These are phyloP conservation scores for Acidiella bohemica DNA, from an alignment of 495 filamentous ascomycete species.

Conservation along the genomic window DNA sequence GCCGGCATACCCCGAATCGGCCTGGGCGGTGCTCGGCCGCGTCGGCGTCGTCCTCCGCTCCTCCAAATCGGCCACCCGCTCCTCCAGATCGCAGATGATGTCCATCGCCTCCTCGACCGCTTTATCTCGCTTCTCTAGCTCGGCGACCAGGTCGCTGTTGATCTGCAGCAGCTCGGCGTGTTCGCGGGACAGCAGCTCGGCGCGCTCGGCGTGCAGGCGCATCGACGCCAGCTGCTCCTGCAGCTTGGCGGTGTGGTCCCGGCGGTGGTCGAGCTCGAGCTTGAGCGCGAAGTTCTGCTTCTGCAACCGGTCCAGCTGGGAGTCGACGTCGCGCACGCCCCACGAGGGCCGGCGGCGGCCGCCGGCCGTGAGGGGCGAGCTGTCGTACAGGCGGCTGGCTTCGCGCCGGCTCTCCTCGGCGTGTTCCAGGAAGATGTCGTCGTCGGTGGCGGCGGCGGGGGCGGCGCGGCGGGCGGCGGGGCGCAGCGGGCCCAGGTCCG, in stretches of 20 bases:
- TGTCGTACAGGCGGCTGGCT: slow-evolving; percentile 7
- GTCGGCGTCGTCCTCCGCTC: slow-evolving; percentile 12
- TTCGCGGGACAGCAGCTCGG: slow-evolving; percentile 22
- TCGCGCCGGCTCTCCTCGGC: slow-evolving; percentile 10
- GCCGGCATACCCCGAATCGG: slow-evolving; percentile 20
- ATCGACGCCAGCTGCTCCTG: slow-evolving; percentile 51
- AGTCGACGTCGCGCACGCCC: slow-evolving; percentile 22
- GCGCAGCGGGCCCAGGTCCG: slow-evolving; percentile 8
- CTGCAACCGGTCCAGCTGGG: slow-evolving; percentile 42
- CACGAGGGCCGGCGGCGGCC: slow-evolving; percentile 1
- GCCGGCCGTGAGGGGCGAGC: slow-evolving; percentile 13
- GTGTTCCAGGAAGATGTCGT: slow-evolving; percentile 18
- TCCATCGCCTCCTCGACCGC: slow-evolving; percentile 71
- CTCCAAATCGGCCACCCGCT: slow-evolving; percentile 27
- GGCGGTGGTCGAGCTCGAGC: slow-evolving; percentile 63
- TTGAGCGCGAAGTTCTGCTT: slow-evolving; percentile 89
- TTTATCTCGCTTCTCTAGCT: slow-evolving; percentile 63
- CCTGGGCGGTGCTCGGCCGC: slow-evolving; percentile 17
- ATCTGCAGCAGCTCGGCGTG: slow-evolving; percentile 30
- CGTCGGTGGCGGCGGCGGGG: slow-evolving; percentile 16
- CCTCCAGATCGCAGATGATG: slow-evolving; percentile 66
- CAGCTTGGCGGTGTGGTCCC: slow-evolving; percentile 40
- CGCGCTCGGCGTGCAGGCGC: slow-evolving; percentile 31
- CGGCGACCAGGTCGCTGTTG: slow-evolving; percentile 54
- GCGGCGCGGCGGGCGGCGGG: too few species aligned